Conservation (phyloP, 192 early-diverging fungal species). For the Spizellomyces sp. region DNA sequence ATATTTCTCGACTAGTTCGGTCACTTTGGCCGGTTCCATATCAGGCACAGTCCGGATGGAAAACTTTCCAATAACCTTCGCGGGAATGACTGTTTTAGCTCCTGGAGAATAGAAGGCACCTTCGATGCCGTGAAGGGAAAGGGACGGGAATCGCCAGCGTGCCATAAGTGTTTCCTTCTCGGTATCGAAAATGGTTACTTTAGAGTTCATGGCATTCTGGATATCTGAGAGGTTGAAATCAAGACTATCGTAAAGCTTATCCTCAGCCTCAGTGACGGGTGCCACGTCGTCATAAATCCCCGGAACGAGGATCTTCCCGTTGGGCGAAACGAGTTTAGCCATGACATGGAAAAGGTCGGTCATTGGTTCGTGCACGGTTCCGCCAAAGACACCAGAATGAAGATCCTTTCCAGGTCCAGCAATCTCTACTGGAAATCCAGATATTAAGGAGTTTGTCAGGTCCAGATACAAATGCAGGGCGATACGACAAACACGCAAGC, state of each 20-base stretch:
- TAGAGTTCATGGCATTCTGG: conserved; percentile 72
- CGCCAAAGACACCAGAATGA: conserved; percentile 93
- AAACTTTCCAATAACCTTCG: conserved; percentile 96
- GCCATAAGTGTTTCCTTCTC: conserved; percentile 83
- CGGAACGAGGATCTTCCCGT: conserved; percentile 90
- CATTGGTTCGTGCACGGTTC: conserved; percentile 94
- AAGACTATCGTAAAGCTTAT: conserved; percentile 77
- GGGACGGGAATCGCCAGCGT: conserved; percentile 93
- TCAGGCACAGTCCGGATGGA: conserved; percentile 91
- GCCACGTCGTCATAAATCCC: conserved; percentile 90
- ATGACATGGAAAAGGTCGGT: conserved; percentile 87
- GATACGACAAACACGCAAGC: conserved; percentile 12
- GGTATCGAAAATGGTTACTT: conserved; percentile 75
- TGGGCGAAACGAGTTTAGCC: conserved; percentile 76
- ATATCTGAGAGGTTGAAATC: conserved; percentile 83
- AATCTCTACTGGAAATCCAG: conserved; percentile 63
- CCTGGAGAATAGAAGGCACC: conserved; percentile 93
- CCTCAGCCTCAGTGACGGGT: conserved; percentile 80
- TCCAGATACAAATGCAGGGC: conserved; percentile 48
- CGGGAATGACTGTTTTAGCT: conserved; percentile 96
- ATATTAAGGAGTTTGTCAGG: not conserved
- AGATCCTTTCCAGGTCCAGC: conserved; percentile 87
- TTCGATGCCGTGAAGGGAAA: conserved; percentile 96
- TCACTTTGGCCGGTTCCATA: conserved; percentile 76
- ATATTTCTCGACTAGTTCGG: conserved; percentile 72